phyloP scores from a whole-genome alignment of 2,329 filamentous ascomycete genomes.

The Corinectria fuckeliana region DNA sequence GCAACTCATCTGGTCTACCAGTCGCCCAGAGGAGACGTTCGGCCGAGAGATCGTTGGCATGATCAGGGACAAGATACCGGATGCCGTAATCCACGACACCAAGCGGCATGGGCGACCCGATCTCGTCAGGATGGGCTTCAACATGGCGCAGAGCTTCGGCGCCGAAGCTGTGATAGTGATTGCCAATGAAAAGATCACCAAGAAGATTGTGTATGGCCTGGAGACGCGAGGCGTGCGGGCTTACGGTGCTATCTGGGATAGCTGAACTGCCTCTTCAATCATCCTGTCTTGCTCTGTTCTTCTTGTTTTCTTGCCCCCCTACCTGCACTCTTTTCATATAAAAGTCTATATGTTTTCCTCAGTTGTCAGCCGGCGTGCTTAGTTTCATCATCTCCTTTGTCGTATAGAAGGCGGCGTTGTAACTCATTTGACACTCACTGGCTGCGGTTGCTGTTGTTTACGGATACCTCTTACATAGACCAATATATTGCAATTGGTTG shows the following conservation, averaged over 20 bases:
- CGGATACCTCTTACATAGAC: not conserved
- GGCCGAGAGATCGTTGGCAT: conserved; percentile 61
- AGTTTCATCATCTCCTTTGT: conserved; percentile 4
- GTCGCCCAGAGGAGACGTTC: conserved; percentile 67
- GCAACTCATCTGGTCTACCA: conserved; percentile 74
- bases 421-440: conserved; percentile 2
- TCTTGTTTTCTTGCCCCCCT: not conserved
- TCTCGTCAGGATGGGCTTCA: conserved; percentile 55
- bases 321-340: not conserved
- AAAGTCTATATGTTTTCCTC: not conserved
- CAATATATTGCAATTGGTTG: conserved; percentile 11
- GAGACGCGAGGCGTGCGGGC: conserved; percentile 70
- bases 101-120: conserved; percentile 64
- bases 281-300: not conserved
- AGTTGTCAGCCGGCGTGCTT: conserved; percentile 6
- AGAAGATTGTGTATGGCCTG: conserved; percentile 71
- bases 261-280: conserved; percentile 33
- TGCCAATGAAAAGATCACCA: conserved; percentile 71
- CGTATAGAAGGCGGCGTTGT: not conserved
- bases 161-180: conserved; percentile 77
- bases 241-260: conserved; percentile 78
- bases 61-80: conserved; percentile 63
- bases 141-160: conserved; percentile 61
- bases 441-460: not conserved
- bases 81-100: conserved; percentile 74